Base-by-base conservation (phyloP, 352 stramenopile genomes). In the Globisporangium takayamanum region DNA sequence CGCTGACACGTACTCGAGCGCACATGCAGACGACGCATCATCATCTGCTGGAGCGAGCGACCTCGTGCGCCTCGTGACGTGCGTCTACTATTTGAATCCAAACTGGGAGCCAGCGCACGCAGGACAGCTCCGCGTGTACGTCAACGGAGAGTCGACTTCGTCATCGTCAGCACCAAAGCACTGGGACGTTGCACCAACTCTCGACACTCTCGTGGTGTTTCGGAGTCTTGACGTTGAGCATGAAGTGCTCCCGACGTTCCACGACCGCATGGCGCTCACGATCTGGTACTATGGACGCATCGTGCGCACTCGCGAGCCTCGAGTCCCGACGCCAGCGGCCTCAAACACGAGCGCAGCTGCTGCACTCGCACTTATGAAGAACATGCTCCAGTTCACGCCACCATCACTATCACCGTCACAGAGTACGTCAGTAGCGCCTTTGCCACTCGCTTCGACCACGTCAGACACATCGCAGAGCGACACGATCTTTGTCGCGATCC, bases 401-500 rank as follows among this genome's bases (percentile, higher is more conserved):
- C 1, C 16, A 14, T 22, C 12, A 55, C 2, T 18, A 14, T 3
- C 30, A 20, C 28, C 42, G 7, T 2, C 15, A 33, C 12, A 18
- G 14, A 20, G 41, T 8, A n/a, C 41, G 15, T 0, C 41, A 8
- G 41, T 5, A 11, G 41, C 41, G 14, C 15, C 18, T 8, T 20
- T n/a, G 41, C 14, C 15, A 20, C 5, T n/a, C 18, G 41, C 41
- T 18, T 5, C 4, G 41, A 25, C 5, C 25, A 37, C 12, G 25
- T 26, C 7, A 12, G 16, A 45, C 5, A 22, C 5, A 60, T 41
- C n/a, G 25, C 55, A 33, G 20, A 65, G 3, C 5, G 61, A 42
- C 18, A 81, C 70, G 6, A 98, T 98, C 55, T 98, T 98, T 67
- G 93, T 98, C 5, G 84, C 88, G 1, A 96, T 98, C 50, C 88